Evolutionary conservation across 306 rosid species (phyloP).

Genomic region (Inga laurina): DNA sequence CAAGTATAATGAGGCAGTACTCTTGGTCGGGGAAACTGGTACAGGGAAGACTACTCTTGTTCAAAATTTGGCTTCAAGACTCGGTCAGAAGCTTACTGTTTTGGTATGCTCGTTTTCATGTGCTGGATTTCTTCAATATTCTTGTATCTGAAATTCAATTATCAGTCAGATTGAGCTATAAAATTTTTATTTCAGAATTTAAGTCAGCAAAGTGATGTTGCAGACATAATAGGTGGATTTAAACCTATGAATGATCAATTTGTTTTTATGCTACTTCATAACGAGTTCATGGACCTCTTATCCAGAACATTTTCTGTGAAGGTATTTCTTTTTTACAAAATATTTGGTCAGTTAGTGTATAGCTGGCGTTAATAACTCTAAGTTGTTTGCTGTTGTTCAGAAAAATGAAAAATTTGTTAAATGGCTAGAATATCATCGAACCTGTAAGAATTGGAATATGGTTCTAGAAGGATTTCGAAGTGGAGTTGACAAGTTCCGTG

Average conservation of each 20-base stretch:
- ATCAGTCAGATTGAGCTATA: neutral
- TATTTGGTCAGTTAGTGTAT: constrained; percentile 19
- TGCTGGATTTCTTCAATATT: constrained; percentile 2
- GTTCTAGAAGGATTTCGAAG: constrained; percentile 48
- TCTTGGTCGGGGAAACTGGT: constrained; percentile 98
- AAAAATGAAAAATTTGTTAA: constrained; percentile 36
- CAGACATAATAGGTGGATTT: constrained; percentile 87
- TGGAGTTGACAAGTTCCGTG: constrained; percentile 40
- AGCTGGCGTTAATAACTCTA: constrained; percentile 17
- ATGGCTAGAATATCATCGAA: constrained; percentile 40
- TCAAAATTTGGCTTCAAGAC: constrained; percentile 85
- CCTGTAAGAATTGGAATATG: constrained; percentile 58
- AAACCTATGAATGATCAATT: constrained; percentile 75
- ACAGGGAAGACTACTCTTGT: constrained; percentile 97
- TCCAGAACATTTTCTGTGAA: constrained; percentile 47
- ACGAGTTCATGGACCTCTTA: constrained; percentile 66
- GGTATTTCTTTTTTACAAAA: constrained; percentile 43
- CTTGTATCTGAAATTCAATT: neutral
- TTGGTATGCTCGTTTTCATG: constrained; percentile 56
- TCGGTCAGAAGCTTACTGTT: constrained; percentile 85
- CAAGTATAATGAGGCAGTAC: constrained; percentile 86
- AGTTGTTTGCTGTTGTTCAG: constrained; percentile 48
- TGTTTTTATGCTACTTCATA: constrained; percentile 54
- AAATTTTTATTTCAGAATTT: constrained; percentile 63
- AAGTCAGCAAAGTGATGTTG: constrained; percentile 95